Conservation (phyloP, 2,329 filamentous ascomycete species). For the Hymenoscyphus occultus region DNA sequence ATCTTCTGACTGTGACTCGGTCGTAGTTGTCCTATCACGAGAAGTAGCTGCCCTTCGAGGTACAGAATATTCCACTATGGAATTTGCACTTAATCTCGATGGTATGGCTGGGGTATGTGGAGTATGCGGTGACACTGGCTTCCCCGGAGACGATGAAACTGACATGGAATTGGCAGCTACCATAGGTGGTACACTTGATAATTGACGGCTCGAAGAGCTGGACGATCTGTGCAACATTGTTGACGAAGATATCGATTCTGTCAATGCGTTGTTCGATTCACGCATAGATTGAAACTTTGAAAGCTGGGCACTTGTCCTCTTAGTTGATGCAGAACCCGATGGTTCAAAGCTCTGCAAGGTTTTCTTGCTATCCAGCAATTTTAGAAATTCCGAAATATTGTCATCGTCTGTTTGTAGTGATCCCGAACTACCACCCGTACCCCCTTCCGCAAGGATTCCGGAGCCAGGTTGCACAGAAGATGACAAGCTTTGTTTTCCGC, state of each 20-base stretch:
- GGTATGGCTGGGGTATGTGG: slow-evolving; percentile 92
- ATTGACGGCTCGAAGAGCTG: slow-evolving; percentile 63
- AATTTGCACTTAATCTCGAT: slow-evolving; percentile 88
- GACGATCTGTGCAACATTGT: slow-evolving; percentile 80
- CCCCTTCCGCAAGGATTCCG: slow-evolving; percentile 70
- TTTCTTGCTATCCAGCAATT: slow-evolving; percentile 81
- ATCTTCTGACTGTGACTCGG: slow-evolving; percentile 28
- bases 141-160: slow-evolving; percentile 83
- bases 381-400: slow-evolving; percentile 90
- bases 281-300: slow-evolving; percentile 85
- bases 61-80: slow-evolving; percentile 66
- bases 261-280: slow-evolving; percentile 83
- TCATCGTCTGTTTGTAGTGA: slow-evolving; percentile 77
- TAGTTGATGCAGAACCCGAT: slow-evolving; percentile 66
- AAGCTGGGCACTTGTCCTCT: slow-evolving; percentile 74
- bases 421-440: slow-evolving; percentile 61
- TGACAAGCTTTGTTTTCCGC: slow-evolving; percentile 74
- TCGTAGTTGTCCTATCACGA: slow-evolving; percentile 22
- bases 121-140: slow-evolving; percentile 84
- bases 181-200: slow-evolving; percentile 62
- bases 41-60: slow-evolving; percentile 29
- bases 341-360: slow-evolving; percentile 77
- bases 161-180: slow-evolving; percentile 73
- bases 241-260: slow-evolving; percentile 91
- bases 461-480: slow-evolving; percentile 72